A percentile compares a stretch with the other conserved stretches of the same genome.
Evolutionary conservation across 352 stramenopile genomes (phyloP).

Genomic region (Pythium utonaiense): DNA sequence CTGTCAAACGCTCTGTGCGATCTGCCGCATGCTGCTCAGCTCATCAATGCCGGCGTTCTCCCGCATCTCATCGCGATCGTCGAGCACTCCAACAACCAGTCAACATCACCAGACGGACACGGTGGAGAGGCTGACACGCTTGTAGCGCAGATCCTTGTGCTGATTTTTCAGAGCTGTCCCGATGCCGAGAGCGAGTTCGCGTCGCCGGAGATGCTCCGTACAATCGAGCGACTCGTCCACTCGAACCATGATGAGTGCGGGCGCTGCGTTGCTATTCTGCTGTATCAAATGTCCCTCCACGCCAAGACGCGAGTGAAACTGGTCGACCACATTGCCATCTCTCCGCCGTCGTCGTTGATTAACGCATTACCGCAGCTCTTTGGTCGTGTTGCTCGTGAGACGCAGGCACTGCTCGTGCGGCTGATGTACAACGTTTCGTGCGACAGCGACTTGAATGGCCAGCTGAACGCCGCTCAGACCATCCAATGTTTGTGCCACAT

Average conservation of each 20-base stretch:
- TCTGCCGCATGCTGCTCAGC: constrained; percentile 18
- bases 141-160: constrained; percentile 28
- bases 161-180: constrained; percentile 31
- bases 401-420: constrained; percentile 43
- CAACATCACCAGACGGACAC: neutral
- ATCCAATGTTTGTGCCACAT: constrained; percentile 22
- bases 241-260: constrained; percentile 28
- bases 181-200: constrained; percentile 33
- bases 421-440: constrained; percentile 64
- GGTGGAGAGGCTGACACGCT: constrained; percentile 11
- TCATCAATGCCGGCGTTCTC: constrained; percentile 26
- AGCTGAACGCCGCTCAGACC: constrained; percentile 20
- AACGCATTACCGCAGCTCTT: constrained; percentile 34
- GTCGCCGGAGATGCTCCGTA: constrained; percentile 21
- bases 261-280: constrained; percentile 46
- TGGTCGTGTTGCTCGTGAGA: constrained; percentile 27
- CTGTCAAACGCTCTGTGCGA: constrained; percentile 55
- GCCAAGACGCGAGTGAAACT: constrained; percentile 29
- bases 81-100: neutral
- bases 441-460: constrained; percentile 30
- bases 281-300: constrained; percentile 57
- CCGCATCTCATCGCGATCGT: constrained; percentile 29
- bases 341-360: constrained; percentile 15
- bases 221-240: constrained; percentile 20
- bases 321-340: neutral